A percentile compares a stretch with the other conserved stretches of the same genome.
phyloP scores from a whole-genome alignment of 179 eudicot genomes.

The Silene noctiflora region DNA sequence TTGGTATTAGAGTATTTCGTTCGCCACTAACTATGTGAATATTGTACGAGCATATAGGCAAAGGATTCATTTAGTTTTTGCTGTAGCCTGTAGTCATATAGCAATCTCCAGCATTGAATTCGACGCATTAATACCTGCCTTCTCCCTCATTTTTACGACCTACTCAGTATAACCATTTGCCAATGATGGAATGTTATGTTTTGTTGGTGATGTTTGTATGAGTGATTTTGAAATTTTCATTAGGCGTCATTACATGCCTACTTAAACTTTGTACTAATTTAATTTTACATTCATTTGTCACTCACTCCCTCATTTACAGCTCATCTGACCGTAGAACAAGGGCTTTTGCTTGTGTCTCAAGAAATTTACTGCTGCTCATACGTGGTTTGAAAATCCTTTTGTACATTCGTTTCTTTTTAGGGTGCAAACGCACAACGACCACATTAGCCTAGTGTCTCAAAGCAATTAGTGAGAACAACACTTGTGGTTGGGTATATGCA shows the following conservation, averaged over 20 bases:
- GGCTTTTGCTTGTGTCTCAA: too few species aligned
- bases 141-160: neutral
- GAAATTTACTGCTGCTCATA: neutral
- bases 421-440: neutral
- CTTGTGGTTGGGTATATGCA: too few species aligned
- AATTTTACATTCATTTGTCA: neutral
- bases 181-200: neutral
- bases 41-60: neutral
- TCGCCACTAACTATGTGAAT: neutral
- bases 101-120: neutral
- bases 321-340: neutral
- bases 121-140: neutral
- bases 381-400: neutral
- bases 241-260: neutral
- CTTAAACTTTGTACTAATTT: neutral
- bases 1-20: neutral
- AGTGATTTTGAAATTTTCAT: neutral
- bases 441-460: neutral
- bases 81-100: neutral
- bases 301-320: neutral
- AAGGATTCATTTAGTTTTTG: neutral
- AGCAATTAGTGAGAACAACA: neutral
- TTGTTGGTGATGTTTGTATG: neutral
- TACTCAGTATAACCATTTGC: constrained; percentile 4
- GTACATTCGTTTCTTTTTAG: neutral